Percentiles rank a stretch among this genome's conserved stretches.
phyloP scores from a whole-genome alignment of 805 yeast species.

The Saccharomycopsis schoenii region DNA sequence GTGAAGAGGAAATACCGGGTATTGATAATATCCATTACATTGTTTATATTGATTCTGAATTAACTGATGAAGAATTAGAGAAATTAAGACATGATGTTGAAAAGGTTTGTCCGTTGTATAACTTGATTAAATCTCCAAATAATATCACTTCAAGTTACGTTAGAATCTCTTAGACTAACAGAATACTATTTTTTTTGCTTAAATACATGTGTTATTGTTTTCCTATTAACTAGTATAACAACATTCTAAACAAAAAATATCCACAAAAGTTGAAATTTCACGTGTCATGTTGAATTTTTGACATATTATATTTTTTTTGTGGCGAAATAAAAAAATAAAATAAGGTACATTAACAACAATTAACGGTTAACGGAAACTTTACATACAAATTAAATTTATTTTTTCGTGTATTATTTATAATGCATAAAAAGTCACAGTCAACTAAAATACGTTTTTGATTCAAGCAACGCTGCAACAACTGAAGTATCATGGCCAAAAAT shows the following conservation, averaged over 20 bases:
- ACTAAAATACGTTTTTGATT: neutral
- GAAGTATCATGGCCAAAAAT: slow-evolving; percentile 7
- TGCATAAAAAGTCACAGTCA: neutral
- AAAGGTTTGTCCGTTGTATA: slow-evolving; percentile 7
- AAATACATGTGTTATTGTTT: neutral
- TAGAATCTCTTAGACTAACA: neutral
- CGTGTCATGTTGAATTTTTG: slow-evolving; percentile 3
- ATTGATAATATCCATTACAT: slow-evolving; percentile 5
- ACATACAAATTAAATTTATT: neutral
- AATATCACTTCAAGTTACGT: neutral
- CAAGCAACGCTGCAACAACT: neutral
- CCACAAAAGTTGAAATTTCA: neutral
- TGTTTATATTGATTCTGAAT: slow-evolving; percentile 7
- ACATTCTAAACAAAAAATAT: neutral
- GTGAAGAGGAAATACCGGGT: slow-evolving; percentile 4
- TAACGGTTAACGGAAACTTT: no score
- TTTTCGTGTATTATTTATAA: no score
- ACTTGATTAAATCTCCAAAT: slow-evolving; percentile 4
- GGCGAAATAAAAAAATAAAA: neutral
- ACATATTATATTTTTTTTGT: neutral
- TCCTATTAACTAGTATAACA: no score
- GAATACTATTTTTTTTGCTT: no score
- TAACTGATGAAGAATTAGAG: slow-evolving; percentile 2
- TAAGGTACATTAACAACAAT: no score
- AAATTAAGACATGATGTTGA: slow-evolving; percentile 1